phyloP scores from a whole-genome alignment of 2,329 filamentous ascomycete species.

The Parastagonospora nodorum region DNA sequence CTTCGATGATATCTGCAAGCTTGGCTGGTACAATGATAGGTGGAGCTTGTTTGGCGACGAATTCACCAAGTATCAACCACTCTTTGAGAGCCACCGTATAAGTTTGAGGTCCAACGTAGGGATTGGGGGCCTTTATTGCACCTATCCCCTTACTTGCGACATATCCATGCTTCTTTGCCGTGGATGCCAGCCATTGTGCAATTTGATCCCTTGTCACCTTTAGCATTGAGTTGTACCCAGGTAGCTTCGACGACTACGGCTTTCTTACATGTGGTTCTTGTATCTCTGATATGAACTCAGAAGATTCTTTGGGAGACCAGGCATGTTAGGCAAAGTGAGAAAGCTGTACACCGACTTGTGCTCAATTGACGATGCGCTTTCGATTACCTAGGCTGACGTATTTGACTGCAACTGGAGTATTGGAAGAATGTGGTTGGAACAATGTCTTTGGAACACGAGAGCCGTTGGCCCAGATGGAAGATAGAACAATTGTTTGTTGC shows the following conservation, averaged over 20 bases:
- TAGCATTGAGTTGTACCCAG: not conserved
- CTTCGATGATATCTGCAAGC: slow-evolving; percentile 42
- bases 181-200: slow-evolving; percentile 51
- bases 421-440: too few relatives aligned
- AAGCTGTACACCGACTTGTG: too few relatives aligned
- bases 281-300: slow-evolving; percentile 48
- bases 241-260: slow-evolving; percentile 10
- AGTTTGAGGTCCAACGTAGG: slow-evolving; percentile 9
- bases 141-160: slow-evolving; percentile 5
- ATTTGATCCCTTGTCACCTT: slow-evolving; percentile 19
- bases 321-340: not conserved
- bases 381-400: too few relatives aligned
- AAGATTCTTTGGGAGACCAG: slow-evolving; percentile 12
- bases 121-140: not conserved
- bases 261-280: slow-evolving; percentile 45
- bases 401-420: too few relatives aligned
- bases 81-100: slow-evolving; percentile 48
- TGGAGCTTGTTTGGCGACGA: slow-evolving; percentile 36
- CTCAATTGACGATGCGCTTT: too few relatives aligned
- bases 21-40: slow-evolving; percentile 32
- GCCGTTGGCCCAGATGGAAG: too few relatives aligned
- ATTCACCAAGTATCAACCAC: slow-evolving; percentile 48
- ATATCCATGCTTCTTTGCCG: slow-evolving; percentile 46
- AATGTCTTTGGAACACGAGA: too few relatives aligned
- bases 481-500: too few relatives aligned